Evolutionary conservation across 768 basidiomycete species (phyloP).

Genomic region (Serendipita sp.): DNA sequence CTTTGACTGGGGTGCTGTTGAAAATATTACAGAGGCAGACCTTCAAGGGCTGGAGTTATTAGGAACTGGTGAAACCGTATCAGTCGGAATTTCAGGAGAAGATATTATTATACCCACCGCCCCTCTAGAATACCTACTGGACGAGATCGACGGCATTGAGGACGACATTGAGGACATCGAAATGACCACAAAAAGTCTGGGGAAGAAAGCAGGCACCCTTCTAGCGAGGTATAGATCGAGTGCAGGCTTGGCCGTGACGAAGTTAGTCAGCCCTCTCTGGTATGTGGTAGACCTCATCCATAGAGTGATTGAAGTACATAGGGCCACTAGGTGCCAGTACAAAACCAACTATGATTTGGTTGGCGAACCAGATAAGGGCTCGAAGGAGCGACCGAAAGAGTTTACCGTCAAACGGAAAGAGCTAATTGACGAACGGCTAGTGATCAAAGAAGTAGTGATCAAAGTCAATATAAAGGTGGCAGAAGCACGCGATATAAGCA

Average conservation of each 20-base stretch:
- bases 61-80: not conserved
- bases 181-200: not conserved
- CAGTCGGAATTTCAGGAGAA: not conserved
- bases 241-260: not conserved
- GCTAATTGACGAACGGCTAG: not conserved
- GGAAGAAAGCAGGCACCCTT: not conserved
- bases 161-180: not conserved
- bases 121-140: not conserved
- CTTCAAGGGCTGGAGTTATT: not conserved
- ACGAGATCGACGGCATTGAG: not conserved
- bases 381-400: not conserved
- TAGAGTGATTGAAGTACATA: not conserved
- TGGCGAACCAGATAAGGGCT: not conserved
- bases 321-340: not conserved
- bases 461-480: not conserved
- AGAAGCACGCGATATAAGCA: not conserved
- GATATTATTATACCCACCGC: too few species aligned
- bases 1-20: not conserved
- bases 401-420: not conserved
- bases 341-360: not conserved
- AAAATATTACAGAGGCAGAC: not conserved
- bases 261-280: not conserved
- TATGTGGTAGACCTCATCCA: not conserved
- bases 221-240: not conserved
- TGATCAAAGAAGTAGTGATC: not conserved